Evolutionary conservation across 345 rosid species (phyloP).

Genomic region (rapeseed (Brassica napus)): DNA sequence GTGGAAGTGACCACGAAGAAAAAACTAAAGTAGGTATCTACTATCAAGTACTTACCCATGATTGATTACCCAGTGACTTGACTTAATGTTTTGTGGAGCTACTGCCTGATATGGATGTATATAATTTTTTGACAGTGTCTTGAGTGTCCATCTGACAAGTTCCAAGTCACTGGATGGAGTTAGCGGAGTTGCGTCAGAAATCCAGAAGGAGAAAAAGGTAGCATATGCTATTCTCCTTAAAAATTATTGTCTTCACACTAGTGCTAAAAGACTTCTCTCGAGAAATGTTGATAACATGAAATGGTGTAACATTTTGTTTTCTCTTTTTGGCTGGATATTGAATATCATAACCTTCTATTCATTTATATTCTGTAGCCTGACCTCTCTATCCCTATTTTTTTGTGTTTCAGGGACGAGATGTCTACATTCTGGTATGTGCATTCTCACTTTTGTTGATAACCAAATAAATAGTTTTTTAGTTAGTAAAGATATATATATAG

Average conservation of each 20-base stretch:
- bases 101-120: constrained; percentile 7
- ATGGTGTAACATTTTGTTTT: neutral
- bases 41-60: neutral
- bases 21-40: constrained; percentile 69
- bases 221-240: neutral
- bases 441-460: neutral
- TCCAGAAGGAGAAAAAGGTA: constrained; percentile 96
- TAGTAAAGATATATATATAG: neutral
- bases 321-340: neutral
- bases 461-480: neutral
- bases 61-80: neutral
- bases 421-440: constrained; percentile 87
- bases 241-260: neutral
- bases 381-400: constrained; percentile 26
- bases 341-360: neutral
- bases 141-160: constrained; percentile 90
- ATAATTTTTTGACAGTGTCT: constrained; percentile 54
- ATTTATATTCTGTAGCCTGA: constrained; percentile 22
- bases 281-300: neutral
- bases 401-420: constrained; percentile 90
- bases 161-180: constrained; percentile 86
- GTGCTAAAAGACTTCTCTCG: neutral
- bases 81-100: neutral
- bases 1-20: constrained; percentile 80
- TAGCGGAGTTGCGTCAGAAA: constrained; percentile 82